These are phyloP conservation scores for Coemansia aciculifera DNA, from an alignment of 192 early-diverging fungal genomes.

Conservation along the genomic window DNA sequence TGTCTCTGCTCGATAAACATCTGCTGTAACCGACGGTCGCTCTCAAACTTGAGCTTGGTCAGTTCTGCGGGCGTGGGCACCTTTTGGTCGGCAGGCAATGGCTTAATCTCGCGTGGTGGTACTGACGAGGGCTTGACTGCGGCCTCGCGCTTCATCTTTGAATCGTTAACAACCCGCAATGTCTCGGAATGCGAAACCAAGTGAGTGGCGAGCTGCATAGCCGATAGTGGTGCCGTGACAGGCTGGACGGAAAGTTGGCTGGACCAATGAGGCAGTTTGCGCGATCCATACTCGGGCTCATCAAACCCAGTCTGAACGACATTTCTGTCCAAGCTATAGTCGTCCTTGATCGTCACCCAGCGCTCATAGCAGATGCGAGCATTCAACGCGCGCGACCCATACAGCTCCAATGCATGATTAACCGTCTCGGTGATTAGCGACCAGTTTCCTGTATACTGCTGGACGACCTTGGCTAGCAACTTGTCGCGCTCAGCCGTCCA, in stretches of 20 bases:
- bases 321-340: constrained; percentile 35
- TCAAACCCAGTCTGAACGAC: constrained; percentile 45
- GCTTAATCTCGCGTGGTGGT: constrained; percentile 46
- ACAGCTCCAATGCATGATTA: constrained; percentile 38
- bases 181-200: constrained; percentile 40
- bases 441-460: constrained; percentile 54
- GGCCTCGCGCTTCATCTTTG: constrained; percentile 44
- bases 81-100: constrained; percentile 36
- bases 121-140: constrained; percentile 26
- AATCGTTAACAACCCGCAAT: constrained; percentile 25
- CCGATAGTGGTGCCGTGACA: constrained; percentile 12
- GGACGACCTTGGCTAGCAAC: constrained; percentile 40
- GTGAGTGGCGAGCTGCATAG: constrained; percentile 43
- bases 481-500: constrained; percentile 48
- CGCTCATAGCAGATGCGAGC: constrained; percentile 45
- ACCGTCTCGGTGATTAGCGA: constrained; percentile 43
- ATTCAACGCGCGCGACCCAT: constrained; percentile 36
- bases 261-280: constrained; percentile 33
- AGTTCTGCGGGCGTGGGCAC: constrained; percentile 48
- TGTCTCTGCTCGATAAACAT: constrained; percentile 48
- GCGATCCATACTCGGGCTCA: constrained; percentile 42
- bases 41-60: constrained; percentile 42
- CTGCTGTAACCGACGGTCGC: constrained; percentile 43
- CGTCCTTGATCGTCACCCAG: constrained; percentile 47
- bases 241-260: constrained; percentile 30